Base-by-base conservation (phyloP, 352 stramenopile species). In the Phytophthora pinifolia region DNA sequence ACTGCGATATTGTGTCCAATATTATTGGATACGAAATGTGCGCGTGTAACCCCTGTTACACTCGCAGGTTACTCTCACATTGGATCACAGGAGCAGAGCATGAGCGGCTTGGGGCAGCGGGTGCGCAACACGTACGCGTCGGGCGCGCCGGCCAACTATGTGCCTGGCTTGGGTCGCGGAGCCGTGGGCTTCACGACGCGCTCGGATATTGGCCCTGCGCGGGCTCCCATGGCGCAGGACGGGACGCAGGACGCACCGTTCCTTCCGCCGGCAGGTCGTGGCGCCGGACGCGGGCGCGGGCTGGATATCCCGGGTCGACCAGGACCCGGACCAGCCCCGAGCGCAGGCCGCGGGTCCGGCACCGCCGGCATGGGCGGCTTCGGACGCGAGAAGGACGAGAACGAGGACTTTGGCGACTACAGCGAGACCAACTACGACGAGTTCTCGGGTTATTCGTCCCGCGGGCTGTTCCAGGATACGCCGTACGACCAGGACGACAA, bases 111-210 rank as follows among this genome's bases (percentile, higher is more conserved):
- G 15, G 83, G 83, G 3, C 83, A 90, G 63, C 67, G 75, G 1
- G 61, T 79, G 41, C 83, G 83, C 37, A 83, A 90, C 63, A 89
- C 79, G 25, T 91, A 93, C 84, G 64, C 93, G 72, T 89, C 94
- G 64, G 68, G 85, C 33, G 92, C 94, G 13, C 95, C 95, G 30
- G 89, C 87, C 42, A 97, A 97, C 59, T 99, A 99, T 77, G 88
- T 99, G 15, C 84, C 97, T 6, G 96, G 97, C 46, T 72, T 98
- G 6, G 97, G 96, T 20, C 90, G 96, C 46, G 96, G 97, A 44
- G 96, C 96, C 27, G 81, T 98, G 33, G 96, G 97, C 18, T 99
- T 99, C 71, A 98, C 96, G 6, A 99, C 96, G 14, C 91, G 96
- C 12, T 98, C 88, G 46, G 96, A 99, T 65, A 98, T 99, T 56